Percentiles rank a stretch among this genome's conserved stretches.
phyloP scores from a whole-genome alignment of 2,329 filamentous ascomycete species.

The Claviceps sp. region DNA sequence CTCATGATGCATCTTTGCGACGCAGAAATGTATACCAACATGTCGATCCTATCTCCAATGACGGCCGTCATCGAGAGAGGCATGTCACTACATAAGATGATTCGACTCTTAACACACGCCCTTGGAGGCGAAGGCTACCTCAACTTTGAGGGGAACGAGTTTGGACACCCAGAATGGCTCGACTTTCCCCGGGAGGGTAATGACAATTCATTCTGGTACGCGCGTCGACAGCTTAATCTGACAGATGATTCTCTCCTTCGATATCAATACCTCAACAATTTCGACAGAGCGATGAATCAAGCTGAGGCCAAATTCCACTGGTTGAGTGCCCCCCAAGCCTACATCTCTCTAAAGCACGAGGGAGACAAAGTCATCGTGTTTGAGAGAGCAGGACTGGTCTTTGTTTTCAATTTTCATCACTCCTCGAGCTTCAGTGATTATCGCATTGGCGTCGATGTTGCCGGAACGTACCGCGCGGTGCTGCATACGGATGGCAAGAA shows the following conservation, averaged over 20 bases:
- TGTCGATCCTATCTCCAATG: constrained; percentile 74
- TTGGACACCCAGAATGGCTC: constrained; percentile 96
- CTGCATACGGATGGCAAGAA: constrained; percentile 66
- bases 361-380: constrained; percentile 91
- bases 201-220: constrained; percentile 87
- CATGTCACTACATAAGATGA: constrained; percentile 93
- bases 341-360: constrained; percentile 89
- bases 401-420: constrained; percentile 93
- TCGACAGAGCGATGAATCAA: constrained; percentile 83
- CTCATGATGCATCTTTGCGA: constrained; percentile 98
- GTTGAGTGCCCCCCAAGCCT: constrained; percentile 75
- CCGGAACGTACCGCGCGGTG: constrained; percentile 78
- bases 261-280: constrained; percentile 85
- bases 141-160: constrained; percentile 98
- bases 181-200: constrained; percentile 95
- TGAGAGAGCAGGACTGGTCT: constrained; percentile 79
- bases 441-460: constrained; percentile 70
- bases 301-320: constrained; percentile 83
- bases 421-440: constrained; percentile 81
- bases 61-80: constrained; percentile 84
- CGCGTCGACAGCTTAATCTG: constrained; percentile 83
- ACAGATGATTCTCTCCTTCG: constrained; percentile 74
- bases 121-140: constrained; percentile 94
- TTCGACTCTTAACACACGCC: constrained; percentile 79
- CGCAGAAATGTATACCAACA: constrained; percentile 93